Base-by-base conservation (phyloP, 169 alveolate species). In the Cryptosporidium bovis region DNA sequence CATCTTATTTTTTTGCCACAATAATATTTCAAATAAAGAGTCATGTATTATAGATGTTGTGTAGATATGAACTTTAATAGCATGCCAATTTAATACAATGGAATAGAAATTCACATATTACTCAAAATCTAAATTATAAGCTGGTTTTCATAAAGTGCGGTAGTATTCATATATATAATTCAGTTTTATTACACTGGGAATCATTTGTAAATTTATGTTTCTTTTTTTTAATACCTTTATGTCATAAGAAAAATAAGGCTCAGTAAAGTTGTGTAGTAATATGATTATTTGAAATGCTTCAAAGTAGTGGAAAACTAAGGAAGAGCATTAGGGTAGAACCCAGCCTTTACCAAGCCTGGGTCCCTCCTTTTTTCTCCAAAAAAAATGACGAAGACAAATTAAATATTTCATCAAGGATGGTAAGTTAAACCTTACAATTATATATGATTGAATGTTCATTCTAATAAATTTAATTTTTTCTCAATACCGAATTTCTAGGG, bases 261-360 rank as follows among this genome's bases (percentile, higher is more conserved):
- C n/a, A 50, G 18, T n/a, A 18, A 77, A 36, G 53, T 77, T 27
- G 15, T 77, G 51, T 18, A 51, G 40, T 77, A 77, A 77, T 77
- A 77, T 77, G 87, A 46, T 3, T 48, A 60, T 24, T 62, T 48
- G 87, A 77, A 66, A 77, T 77, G 87, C 87, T 77, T 44, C 87
- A 77, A 36, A 77, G 87, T 77, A 77, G 87, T 62, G 87, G 87
- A 77, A 77, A 77, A 60, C 51, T 77, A 77, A 77, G 87, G 51
- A 77, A 77, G 64, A 77, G 87, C 34, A 62, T 58, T 13, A 68
- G 87, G 34, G 65, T 77, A 24, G 87, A 77, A 40, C 87, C 87
- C 40, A 77, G 71, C 40, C 58, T 62, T 40, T 77, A 77, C 34
- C 87, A 77, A 48, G 87, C 87, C 18, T 77, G 87, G 87, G 87